Conservation (phyloP, 257 asterid species). For the Misopates orontium region DNA sequence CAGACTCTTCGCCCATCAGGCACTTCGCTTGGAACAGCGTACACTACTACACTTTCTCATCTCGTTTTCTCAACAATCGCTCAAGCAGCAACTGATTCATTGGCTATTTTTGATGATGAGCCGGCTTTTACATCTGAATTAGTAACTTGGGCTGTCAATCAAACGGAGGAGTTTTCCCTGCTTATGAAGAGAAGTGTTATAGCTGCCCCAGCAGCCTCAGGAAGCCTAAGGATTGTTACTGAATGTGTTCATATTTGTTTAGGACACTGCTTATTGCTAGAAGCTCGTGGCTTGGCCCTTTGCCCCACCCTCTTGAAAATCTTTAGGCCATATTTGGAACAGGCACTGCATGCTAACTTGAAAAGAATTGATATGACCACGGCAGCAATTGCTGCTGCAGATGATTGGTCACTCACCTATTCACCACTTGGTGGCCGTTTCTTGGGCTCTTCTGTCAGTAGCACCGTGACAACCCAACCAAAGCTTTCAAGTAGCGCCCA, state of each 20-base stretch:
- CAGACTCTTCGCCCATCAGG: constrained; percentile 59
- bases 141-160: constrained; percentile 81
- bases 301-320: constrained; percentile 70
- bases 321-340: constrained; percentile 75
- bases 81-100: constrained; percentile 78
- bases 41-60: constrained; percentile 77
- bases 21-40: constrained; percentile 60
- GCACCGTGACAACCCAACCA: constrained; percentile 50
- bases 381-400: constrained; percentile 84
- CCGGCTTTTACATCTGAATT: constrained; percentile 84
- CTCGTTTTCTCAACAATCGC: constrained; percentile 78
- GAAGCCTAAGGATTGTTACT: constrained; percentile 73
- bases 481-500: constrained; percentile 84
- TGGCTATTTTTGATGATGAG: constrained; percentile 78
- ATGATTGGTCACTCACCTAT: constrained; percentile 73
- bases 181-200: constrained; percentile 62
- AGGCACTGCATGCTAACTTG: constrained; percentile 62
- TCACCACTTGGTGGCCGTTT: constrained; percentile 62
- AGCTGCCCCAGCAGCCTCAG: constrained; percentile 86
- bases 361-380: constrained; percentile 74
- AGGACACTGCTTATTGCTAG: constrained; percentile 75
- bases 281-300: constrained; percentile 81
- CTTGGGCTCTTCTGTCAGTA: constrained; percentile 44
- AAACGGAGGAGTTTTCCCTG: constrained; percentile 56
- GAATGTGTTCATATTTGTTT: constrained; percentile 78